phyloP scores from a whole-genome alignment of 1,284 basidiomycete species.

The Afroboletus lepidellus region DNA sequence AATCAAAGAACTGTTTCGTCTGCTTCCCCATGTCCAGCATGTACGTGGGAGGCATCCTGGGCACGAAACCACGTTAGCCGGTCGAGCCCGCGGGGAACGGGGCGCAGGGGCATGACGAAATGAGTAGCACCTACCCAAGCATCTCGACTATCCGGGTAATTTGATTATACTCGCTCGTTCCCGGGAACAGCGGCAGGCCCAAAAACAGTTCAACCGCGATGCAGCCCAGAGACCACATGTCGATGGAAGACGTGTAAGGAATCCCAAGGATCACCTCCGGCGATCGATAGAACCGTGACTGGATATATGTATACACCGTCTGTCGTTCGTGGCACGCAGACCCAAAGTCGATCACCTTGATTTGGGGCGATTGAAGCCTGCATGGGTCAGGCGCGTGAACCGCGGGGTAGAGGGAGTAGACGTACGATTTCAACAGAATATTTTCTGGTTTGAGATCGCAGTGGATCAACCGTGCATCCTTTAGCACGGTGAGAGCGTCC shows the following conservation, averaged over 20 bases:
- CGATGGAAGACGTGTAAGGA: conserved; percentile 91
- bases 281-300: conserved; percentile 97
- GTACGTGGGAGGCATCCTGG: conserved; percentile 82
- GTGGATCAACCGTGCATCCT: conserved; percentile 94
- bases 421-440: conserved; percentile 90
- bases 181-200: conserved; percentile 94
- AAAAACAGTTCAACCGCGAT: conserved; percentile 98
- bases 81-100: neutral
- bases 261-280: conserved; percentile 96
- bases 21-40: conserved; percentile 98
- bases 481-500: conserved; percentile 89
- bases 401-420: conserved; percentile 17
- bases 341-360: conserved; percentile 99
- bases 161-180: conserved; percentile 99
- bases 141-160: conserved; percentile 96
- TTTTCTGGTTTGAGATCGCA: conserved; percentile 99
- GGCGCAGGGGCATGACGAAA: neutral
- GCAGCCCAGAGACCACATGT: conserved; percentile 95
- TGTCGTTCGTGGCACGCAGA: conserved; percentile 98
- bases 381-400: neutral
- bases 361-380: conserved; percentile 94
- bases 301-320: conserved; percentile 99
- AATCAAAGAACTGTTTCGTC: conserved; percentile 91
- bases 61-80: conserved; percentile 8
- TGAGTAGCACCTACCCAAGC: conserved; percentile 74